These are phyloP conservation scores for Aphanoascus verrucosus DNA, from an alignment of 2,329 filamentous ascomycete genomes.

Conservation along the genomic window DNA sequence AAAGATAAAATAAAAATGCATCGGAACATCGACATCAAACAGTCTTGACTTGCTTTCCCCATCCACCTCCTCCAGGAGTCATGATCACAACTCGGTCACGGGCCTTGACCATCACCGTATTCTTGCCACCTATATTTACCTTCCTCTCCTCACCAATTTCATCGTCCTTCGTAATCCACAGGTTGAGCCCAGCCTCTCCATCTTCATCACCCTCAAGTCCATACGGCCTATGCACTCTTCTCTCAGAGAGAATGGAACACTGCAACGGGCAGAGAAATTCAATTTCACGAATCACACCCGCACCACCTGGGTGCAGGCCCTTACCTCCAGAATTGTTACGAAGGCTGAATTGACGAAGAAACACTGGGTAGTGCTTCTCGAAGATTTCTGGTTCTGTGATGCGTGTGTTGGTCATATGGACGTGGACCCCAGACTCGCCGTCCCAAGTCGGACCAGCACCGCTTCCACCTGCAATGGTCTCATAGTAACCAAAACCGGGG, in stretches of 20 bases:
- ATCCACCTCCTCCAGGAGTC: conserved; percentile 43
- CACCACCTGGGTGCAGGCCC: conserved; percentile 59
- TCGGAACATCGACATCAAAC: no score
- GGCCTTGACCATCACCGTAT: conserved; percentile 49
- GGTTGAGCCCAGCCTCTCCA: conserved; percentile 66
- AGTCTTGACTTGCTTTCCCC: conserved; percentile 1
- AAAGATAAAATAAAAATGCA: no score
- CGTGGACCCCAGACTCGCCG: conserved; percentile 66
- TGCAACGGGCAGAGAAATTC: conserved; percentile 74
- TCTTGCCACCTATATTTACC: conserved; percentile 53
- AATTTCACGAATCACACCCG: conserved; percentile 70
- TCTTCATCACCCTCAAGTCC: conserved; percentile 75
- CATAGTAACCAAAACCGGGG: conserved; percentile 78
- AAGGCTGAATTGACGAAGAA: conserved; percentile 62
- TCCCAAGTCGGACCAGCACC: conserved; percentile 68
- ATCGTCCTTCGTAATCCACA: conserved; percentile 70
- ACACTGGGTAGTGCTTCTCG: conserved; percentile 66
- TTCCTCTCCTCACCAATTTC: conserved; percentile 43
- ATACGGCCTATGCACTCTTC: conserved; percentile 66
- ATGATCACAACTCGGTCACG: conserved; percentile 53
- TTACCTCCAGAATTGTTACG: conserved; percentile 53
- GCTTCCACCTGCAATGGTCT: conserved; percentile 72
- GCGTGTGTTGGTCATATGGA: conserved; percentile 79
- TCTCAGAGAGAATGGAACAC: conserved; percentile 67
- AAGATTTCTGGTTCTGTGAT: conserved; percentile 78